Percentiles rank a stretch among this genome's conserved stretches.
Conservation (phyloP, 495 filamentous ascomycete genomes). For the Patellaria atrata region DNA sequence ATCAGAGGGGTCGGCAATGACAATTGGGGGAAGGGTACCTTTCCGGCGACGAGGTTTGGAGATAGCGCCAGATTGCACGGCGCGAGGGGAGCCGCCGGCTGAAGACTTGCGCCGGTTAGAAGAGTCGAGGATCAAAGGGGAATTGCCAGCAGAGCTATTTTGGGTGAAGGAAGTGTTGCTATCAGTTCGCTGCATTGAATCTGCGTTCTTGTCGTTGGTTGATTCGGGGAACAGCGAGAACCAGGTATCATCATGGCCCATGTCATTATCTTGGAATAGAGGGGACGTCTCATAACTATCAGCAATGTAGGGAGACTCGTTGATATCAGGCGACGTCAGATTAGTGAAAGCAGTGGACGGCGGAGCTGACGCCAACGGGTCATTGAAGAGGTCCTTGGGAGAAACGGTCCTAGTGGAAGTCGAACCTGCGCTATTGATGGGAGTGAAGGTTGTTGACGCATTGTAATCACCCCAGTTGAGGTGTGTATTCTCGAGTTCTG, state of each 20-base stretch:
- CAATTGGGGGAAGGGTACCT: conserved; percentile 69
- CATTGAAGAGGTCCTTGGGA: conserved; percentile 66
- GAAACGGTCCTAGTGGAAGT: conserved; percentile 49
- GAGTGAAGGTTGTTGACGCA: conserved; percentile 20
- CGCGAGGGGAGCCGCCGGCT: conserved; percentile 29
- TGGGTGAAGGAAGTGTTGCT: conserved; percentile 3
- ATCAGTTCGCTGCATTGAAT: not conserved
- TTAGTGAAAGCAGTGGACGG: conserved; percentile 74
- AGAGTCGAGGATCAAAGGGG: conserved; percentile 19
- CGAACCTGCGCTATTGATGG: conserved; percentile 17
- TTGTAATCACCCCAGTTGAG: no score
- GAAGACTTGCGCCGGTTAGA: conserved; percentile 30
- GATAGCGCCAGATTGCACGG: conserved; percentile 51
- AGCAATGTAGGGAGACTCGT: conserved; percentile 44
- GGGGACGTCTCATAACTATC: conserved; percentile 69
- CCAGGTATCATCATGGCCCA: conserved; percentile 34
- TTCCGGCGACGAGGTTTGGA: conserved; percentile 55
- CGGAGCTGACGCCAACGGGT: conserved; percentile 55
- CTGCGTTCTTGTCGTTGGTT: conserved; percentile 15
- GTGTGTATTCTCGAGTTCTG: no score
- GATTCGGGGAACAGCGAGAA: conserved; percentile 54
- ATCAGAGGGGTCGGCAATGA: conserved; percentile 58
- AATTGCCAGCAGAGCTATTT: conserved; percentile 19
- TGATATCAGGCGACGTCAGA: conserved; percentile 58
- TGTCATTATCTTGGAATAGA: conserved; percentile 36